Base-by-base conservation (phyloP, 345 rosid genomes). In the Punica granatum region DNA sequence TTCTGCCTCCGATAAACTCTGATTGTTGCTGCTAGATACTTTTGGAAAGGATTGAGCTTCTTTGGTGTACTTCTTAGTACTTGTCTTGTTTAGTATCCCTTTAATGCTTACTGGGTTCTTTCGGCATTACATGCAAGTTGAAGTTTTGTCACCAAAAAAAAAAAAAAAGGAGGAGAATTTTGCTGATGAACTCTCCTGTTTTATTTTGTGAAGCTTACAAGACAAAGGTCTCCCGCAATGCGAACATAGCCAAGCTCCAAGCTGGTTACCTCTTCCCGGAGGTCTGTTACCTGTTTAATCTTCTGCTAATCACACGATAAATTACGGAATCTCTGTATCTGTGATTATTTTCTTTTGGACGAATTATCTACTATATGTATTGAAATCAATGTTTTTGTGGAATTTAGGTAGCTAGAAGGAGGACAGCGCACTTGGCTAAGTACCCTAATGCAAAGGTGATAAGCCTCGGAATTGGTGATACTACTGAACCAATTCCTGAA, bases 231-330 rank as follows among this genome's bases (percentile, higher is more conserved):
- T 82, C 87, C 60, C 80, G 99, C 30, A 94, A 94, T 76, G 82
- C 77, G 60, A 91, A 91, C 85, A 81, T 94, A 70, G 86, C 88
- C 63, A 94, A 94, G 74, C 98, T 94, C 79, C 98, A 94, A 77
- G 99, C 99, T 74, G 98, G 99, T 44, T 94, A 94, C 80, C 72
- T 94, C 36, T 94, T 94, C 77, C 99, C 98, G 0, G 98, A 94
- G 98, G 98, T 91, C 39, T 56, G 16, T 13, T 26, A 30, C 25
- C 32, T 56, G n/a, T n/a, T n/a, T n/a, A n/a, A n/a, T n/a, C n/a
- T 6, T 56, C 9, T 46, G 35, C 41, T 37, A 68, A 39, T 49
- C 1, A 18, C 26, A 59, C 53, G 41, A 68, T 37, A 37, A 1
- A 4, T 54, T 23, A 19, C 10, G 31, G 6, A 54, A 54, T 16